Conservation (phyloP, 768 basidiomycete genomes). For the Peribolospora kevripleyi region DNA sequence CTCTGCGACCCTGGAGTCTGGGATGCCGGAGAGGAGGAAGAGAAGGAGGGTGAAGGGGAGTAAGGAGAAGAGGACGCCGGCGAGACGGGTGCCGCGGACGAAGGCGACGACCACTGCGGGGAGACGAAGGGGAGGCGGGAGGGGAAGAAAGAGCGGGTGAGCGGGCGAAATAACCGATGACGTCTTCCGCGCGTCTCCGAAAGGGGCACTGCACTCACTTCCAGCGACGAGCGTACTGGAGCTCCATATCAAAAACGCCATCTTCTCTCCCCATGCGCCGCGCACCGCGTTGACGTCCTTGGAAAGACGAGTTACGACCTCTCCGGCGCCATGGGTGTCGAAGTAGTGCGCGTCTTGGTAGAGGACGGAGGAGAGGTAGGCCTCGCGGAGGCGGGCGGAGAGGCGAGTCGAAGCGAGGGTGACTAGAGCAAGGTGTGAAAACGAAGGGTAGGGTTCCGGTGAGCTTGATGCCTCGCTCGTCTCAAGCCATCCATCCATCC, state of each 20-base stretch:
- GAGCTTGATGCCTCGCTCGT: not conserved
- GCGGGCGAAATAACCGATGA: too few relatives aligned
- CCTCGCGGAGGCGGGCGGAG: not conserved
- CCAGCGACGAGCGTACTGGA: not conserved
- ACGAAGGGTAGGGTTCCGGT: not conserved
- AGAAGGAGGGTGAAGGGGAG: too few relatives aligned
- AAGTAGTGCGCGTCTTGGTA: too few relatives aligned
- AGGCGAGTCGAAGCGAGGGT: not conserved
- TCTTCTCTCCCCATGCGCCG: too few relatives aligned
- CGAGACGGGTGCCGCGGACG: not conserved
- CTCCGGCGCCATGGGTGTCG: too few relatives aligned
- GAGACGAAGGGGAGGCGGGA: not conserved
- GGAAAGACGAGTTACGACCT: too few relatives aligned
- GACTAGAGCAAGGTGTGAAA: not conserved
- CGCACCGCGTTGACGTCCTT: too few relatives aligned
- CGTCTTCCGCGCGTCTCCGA: too few relatives aligned
- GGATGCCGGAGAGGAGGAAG: too few relatives aligned
- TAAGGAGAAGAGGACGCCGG: too few relatives aligned
- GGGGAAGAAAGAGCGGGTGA: not conserved
- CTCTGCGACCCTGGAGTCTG: too few relatives aligned
- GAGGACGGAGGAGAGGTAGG: conserved; percentile 1
- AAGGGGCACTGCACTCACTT: not conserved
- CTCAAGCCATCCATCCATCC: too few relatives aligned
- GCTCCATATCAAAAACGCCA: not conserved
- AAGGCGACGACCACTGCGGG: conserved; percentile 4